Conservation (phyloP, 2,329 filamentous ascomycete species). For the Alternaria sp. region DNA sequence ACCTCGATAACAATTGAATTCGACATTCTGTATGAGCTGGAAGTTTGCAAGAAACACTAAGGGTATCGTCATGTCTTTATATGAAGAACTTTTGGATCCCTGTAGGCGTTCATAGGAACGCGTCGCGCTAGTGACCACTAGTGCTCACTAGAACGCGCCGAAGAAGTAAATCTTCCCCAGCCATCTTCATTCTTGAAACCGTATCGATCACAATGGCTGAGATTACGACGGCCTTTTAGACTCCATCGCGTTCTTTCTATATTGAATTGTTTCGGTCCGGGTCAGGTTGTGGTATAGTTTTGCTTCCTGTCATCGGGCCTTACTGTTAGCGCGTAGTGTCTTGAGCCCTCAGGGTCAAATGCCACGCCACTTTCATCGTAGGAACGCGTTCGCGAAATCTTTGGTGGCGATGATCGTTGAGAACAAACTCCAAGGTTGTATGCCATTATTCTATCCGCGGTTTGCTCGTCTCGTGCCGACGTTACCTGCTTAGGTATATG, state of each 20-base stretch:
- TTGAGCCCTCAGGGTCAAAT: not conserved
- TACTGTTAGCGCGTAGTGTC: not conserved
- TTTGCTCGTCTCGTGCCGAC: not conserved
- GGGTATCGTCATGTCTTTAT: not conserved
- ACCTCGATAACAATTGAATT: not conserved
- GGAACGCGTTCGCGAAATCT: not conserved
- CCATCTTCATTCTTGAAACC: not conserved
- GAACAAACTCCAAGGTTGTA: not conserved
- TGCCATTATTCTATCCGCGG: no score
- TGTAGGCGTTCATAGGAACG: not conserved
- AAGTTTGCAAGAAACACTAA: not conserved
- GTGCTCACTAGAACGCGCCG: not conserved
- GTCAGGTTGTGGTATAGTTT: not conserved
- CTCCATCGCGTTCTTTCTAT: not conserved
- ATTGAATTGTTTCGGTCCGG: not conserved
- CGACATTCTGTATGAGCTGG: not conserved
- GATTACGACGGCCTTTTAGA: not conserved
- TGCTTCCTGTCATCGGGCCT: not conserved
- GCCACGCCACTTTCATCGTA: not conserved
- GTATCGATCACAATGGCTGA: not conserved
- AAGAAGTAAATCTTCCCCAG: not conserved
- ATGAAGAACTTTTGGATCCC: not conserved
- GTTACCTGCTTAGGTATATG: not conserved
- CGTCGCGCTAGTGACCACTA: not conserved
- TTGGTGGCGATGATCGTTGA: no score